These are phyloP conservation scores for Clausena lansium DNA, from an alignment of 345 rosid genomes.

Conservation along the genomic window DNA sequence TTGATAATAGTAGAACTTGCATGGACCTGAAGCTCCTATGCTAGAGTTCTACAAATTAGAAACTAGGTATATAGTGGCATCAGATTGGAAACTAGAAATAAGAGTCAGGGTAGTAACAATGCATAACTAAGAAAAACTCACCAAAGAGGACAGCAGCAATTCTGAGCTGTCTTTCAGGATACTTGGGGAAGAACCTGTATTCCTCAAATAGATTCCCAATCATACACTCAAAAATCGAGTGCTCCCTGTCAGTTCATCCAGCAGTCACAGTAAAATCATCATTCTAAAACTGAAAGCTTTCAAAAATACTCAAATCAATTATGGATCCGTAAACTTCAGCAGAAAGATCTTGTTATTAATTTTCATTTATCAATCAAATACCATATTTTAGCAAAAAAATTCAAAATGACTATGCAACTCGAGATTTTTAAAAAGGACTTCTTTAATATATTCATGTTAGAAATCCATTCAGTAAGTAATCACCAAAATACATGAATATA, in stretches of 20 bases:
- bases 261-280: not conserved
- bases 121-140: constrained; percentile 32
- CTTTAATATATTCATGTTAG: not conserved
- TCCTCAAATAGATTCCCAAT: constrained; percentile 95
- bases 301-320: not conserved
- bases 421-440: not conserved
- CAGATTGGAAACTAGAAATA: not conserved
- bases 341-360: not conserved
- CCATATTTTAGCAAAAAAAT: not conserved
- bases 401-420: not conserved
- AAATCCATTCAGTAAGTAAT: not conserved
- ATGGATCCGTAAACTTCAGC: not conserved
- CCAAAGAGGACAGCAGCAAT: constrained; percentile 93
- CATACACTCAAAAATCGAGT: constrained; percentile 88
- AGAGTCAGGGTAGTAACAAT: not conserved
- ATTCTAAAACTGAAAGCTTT: not conserved
- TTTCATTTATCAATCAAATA: not conserved
- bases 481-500: not conserved
- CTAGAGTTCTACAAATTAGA: not conserved
- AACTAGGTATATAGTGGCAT: not conserved
- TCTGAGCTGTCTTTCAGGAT: constrained; percentile 93
- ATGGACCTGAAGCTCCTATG: not conserved
- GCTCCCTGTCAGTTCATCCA: constrained; percentile 62
- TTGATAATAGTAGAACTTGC: not conserved
- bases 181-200: constrained; percentile 89